These are phyloP conservation scores for Ensete ventricosum DNA, from an alignment of 176 grass and related monocot species.

Conservation along the genomic window DNA sequence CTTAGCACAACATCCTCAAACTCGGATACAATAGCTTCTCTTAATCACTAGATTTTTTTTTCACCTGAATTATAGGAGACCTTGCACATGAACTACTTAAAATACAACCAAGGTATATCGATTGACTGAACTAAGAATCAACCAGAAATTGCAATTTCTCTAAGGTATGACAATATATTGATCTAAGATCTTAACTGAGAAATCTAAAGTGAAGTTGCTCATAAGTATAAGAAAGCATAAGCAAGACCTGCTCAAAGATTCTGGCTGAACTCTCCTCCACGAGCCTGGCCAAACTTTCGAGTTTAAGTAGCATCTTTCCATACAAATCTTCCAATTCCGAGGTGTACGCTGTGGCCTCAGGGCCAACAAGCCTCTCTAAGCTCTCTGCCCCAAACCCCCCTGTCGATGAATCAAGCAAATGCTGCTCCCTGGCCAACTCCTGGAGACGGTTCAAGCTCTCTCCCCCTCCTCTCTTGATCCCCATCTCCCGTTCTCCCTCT, in stretches of 20 bases:
- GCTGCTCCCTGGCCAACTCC: slow-evolving; percentile 27
- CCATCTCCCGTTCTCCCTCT: not conserved
- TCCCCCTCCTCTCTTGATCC: slow-evolving; percentile 5
- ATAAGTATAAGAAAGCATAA: not conserved
- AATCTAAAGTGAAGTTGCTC: not conserved
- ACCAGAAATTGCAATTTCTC: not conserved
- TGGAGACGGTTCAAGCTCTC: not conserved
- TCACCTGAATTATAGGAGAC: not conserved
- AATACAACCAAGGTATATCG: not conserved
- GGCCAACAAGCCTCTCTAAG: slow-evolving; percentile 25
- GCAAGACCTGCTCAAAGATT: slow-evolving; percentile 44
- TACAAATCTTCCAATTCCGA: slow-evolving; percentile 46
- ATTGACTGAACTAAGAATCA: not conserved
- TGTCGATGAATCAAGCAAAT: slow-evolving; percentile 26
- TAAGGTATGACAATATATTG: not conserved
- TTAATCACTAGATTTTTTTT: not conserved
- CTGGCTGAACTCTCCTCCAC: slow-evolving; percentile 48
- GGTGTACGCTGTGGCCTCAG: slow-evolving; percentile 11
- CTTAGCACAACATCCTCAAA: no score
- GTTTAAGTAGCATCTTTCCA: slow-evolving; percentile 42
- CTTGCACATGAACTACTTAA: not conserved
- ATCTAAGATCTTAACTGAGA: not conserved
- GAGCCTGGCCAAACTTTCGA: slow-evolving; percentile 45
- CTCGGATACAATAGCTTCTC: no score
- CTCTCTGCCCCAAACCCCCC: slow-evolving; percentile 32